Percentiles rank a stretch among this genome's conserved stretches.
Conservation (phyloP, 371 early-diverging fungal species). For the Neoconidiobolus thromboides region DNA sequence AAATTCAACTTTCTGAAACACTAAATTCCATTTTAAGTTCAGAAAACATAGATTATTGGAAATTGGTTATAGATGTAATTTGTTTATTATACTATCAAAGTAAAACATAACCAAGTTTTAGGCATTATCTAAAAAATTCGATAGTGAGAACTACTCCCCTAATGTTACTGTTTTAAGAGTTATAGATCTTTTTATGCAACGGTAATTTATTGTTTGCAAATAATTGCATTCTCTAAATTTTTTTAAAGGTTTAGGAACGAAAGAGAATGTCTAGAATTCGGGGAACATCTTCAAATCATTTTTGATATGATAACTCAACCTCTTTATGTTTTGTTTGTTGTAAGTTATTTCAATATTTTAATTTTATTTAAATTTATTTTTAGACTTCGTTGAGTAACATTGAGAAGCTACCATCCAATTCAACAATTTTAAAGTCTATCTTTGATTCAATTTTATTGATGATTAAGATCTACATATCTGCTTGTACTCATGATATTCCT, state of each 20-base stretch:
- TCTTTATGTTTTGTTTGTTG: no score
- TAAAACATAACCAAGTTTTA: slow-evolving; percentile 9
- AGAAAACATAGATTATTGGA: slow-evolving; percentile 56
- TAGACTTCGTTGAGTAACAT: slow-evolving; percentile 37
- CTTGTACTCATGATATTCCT: slow-evolving; percentile 89
- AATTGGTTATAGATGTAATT: slow-evolving; percentile 69
- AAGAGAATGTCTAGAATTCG: no score
- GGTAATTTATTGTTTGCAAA: slow-evolving; percentile 18
- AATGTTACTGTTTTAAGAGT: slow-evolving; percentile 86
- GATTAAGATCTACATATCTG: slow-evolving; percentile 70
- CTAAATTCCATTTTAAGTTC: slow-evolving; percentile 71
- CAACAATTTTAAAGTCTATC: slow-evolving; percentile 36
- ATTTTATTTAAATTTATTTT: no score
- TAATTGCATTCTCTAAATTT: background rate
- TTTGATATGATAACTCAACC: no score
- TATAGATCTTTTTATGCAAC: slow-evolving; percentile 82
- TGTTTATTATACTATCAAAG: slow-evolving; percentile 15
- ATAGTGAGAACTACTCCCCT: slow-evolving; percentile 46
- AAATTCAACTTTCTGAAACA: slow-evolving; percentile 81
- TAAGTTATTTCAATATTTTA: no score
- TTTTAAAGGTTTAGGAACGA: slow-evolving; percentile 29
- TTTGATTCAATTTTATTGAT: slow-evolving; percentile 56
- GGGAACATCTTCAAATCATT: no score
- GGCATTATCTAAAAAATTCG: slow-evolving; percentile 59
- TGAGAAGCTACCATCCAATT: slow-evolving; percentile 36